A percentile compares a stretch with the other conserved stretches of the same genome.
Evolutionary conservation across 345 rosid species (phyloP).

Genomic region (Crucihimalaya himalaica): DNA sequence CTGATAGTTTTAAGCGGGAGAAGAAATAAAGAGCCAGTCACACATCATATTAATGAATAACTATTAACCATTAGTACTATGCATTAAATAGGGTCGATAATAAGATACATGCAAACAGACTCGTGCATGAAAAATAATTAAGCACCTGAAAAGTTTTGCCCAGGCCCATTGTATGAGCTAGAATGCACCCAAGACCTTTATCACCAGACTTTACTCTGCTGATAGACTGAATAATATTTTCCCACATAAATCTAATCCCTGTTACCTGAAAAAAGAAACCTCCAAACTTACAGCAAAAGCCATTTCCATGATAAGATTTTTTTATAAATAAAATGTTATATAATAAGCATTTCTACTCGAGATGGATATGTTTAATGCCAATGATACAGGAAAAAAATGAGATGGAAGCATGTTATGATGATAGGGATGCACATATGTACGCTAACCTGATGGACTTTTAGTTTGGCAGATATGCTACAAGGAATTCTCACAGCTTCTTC

Average conservation of each 20-base stretch:
- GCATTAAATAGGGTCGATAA: not conserved
- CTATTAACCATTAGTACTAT: not conserved
- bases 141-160: slow-evolving; percentile 99
- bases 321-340: too few species aligned
- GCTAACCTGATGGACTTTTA: slow-evolving; percentile 94
- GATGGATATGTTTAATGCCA: slow-evolving; percentile 20
- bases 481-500: slow-evolving; percentile 93
- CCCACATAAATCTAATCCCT: slow-evolving; percentile 99
- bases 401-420: slow-evolving; percentile 10
- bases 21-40: slow-evolving; percentile 24
- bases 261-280: slow-evolving; percentile 64
- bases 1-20: slow-evolving; percentile 43
- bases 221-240: slow-evolving; percentile 90
- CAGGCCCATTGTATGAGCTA: slow-evolving; percentile 99
- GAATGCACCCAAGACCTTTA: slow-evolving; percentile 97
- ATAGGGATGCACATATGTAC: slow-evolving; percentile 18
- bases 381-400: not conserved
- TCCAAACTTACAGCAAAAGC: slow-evolving; percentile 30
- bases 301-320: not conserved
- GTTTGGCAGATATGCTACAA: slow-evolving; percentile 80
- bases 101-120: slow-evolving; percentile 11
- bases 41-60: slow-evolving; percentile 15
- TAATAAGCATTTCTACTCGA: not conserved
- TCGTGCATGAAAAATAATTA: slow-evolving; percentile 18
- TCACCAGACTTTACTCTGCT: slow-evolving; percentile 85